Evolutionary conservation across 257 asterid species (phyloP).

Genomic region (Solanum boliviense): DNA sequence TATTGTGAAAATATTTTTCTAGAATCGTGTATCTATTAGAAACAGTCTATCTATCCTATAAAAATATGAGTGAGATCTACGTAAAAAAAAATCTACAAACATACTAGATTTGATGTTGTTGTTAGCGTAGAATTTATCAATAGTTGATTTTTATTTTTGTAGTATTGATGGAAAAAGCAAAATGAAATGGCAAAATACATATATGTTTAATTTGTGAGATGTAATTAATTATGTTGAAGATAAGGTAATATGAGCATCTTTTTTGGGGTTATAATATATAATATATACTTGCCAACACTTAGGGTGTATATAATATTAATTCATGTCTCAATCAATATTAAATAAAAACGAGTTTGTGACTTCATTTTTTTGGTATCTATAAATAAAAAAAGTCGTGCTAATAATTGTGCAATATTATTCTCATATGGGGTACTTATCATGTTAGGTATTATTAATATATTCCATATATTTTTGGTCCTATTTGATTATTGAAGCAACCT

Average conservation of each 20-base stretch:
- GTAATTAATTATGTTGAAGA: neutral
- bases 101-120: neutral
- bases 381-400: neutral
- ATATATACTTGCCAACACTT: neutral
- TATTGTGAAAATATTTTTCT: too few species aligned
- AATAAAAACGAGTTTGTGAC: neutral
- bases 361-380: neutral
- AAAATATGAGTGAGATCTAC: too few species aligned
- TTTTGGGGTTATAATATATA: neutral
- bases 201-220: neutral
- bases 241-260: neutral
- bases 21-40: neutral
- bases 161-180: neutral
- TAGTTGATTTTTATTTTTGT: neutral
- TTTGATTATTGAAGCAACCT: neutral
- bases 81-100: too few species aligned
- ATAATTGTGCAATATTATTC: neutral
- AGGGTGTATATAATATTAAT: neutral
- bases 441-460: neutral
- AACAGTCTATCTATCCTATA: accelerated
- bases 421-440: neutral
- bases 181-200: neutral
- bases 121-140: neutral
- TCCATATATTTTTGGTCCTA: neutral
- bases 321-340: neutral